These are phyloP conservation scores for Neocucurbitaria cava DNA, from an alignment of 2,329 filamentous ascomycete species.

Conservation along the genomic window DNA sequence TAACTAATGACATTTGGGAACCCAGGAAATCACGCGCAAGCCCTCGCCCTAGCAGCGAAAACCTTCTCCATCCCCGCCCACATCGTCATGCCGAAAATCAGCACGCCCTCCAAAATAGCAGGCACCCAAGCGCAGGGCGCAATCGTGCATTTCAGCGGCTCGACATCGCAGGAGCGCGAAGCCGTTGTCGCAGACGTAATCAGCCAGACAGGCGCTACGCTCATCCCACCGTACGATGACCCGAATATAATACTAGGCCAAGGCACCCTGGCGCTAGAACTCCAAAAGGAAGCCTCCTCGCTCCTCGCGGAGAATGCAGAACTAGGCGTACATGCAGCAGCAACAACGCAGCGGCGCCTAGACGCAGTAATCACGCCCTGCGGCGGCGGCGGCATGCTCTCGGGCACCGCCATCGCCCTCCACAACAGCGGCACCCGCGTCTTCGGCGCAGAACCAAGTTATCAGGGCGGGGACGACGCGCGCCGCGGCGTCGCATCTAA, in stretches of 20 bases:
- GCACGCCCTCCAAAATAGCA: slow-evolving; percentile 83
- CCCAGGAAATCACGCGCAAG: slow-evolving; percentile 91
- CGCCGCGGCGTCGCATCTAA: slow-evolving; percentile 72
- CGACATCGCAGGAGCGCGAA: slow-evolving; percentile 81
- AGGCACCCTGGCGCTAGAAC: slow-evolving; percentile 85
- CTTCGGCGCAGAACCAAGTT: slow-evolving; percentile 86
- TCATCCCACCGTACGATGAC: slow-evolving; percentile 92
- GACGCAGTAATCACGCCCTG: slow-evolving; percentile 76
- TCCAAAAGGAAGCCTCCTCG: slow-evolving; percentile 74
- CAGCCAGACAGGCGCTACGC: slow-evolving; percentile 72
- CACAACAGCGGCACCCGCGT: slow-evolving; percentile 75
- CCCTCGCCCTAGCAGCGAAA: slow-evolving; percentile 82
- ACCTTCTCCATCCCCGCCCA: slow-evolving; percentile 77
- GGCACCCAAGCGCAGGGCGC: slow-evolving; percentile 82
- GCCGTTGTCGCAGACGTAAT: slow-evolving; percentile 75
- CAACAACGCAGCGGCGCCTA: slow-evolving; percentile 35
- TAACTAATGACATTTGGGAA: background rate
- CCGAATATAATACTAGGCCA: slow-evolving; percentile 91
- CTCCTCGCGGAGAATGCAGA: slow-evolving; percentile 50
- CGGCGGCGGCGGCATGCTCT: slow-evolving; percentile 87
- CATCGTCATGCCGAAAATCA: slow-evolving; percentile 92
- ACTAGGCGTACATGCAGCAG: slow-evolving; percentile 14
- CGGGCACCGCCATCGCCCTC: slow-evolving; percentile 79
- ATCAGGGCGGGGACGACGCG: slow-evolving; percentile 84
- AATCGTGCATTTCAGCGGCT: slow-evolving; percentile 79